Conservation (phyloP, 2,329 filamentous ascomycete genomes). For the Rutstroemia sp. region DNA sequence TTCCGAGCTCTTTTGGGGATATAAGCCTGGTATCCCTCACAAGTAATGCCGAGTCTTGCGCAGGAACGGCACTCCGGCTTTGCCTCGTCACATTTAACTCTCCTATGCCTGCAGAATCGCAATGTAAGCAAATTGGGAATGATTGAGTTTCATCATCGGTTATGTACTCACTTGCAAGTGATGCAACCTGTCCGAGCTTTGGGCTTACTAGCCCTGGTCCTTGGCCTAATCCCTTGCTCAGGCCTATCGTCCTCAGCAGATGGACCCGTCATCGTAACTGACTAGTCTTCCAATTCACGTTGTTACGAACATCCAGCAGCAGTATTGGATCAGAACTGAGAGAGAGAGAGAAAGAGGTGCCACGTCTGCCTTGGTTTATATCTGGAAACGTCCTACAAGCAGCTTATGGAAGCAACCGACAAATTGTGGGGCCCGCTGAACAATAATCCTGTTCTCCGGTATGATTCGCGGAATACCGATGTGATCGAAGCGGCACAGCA, state of each 20-base stretch:
- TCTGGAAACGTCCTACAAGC: too few relatives aligned
- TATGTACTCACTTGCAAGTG: constrained; percentile 10
- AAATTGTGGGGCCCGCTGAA: too few relatives aligned
- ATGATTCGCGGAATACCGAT: too few relatives aligned
- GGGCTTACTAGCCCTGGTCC: constrained; percentile 1
- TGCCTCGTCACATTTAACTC: constrained; percentile 8
- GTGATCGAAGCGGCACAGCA: too few relatives aligned
- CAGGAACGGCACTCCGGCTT: constrained; percentile 7
- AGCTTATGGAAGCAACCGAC: too few relatives aligned
- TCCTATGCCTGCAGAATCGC: background rate
- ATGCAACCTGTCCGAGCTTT: constrained; percentile 7
- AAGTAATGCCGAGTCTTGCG: background rate
- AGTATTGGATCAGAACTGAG: too few relatives aligned
- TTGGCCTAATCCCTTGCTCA: background rate
- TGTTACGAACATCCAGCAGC: too few relatives aligned
- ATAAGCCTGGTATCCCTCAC: constrained; percentile 3
- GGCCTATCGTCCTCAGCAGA: background rate
- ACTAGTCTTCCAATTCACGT: too few relatives aligned
- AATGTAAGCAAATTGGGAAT: background rate
- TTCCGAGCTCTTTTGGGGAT: background rate
- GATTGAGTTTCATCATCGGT: background rate
- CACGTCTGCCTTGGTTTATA: too few relatives aligned
- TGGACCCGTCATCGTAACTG: background rate
- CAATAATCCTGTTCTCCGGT: too few relatives aligned
- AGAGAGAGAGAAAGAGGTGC: too few relatives aligned